These are phyloP conservation scores for Fusarium verticillioides DNA, from an alignment of 2,329 filamentous ascomycete species.

Conservation along the genomic window DNA sequence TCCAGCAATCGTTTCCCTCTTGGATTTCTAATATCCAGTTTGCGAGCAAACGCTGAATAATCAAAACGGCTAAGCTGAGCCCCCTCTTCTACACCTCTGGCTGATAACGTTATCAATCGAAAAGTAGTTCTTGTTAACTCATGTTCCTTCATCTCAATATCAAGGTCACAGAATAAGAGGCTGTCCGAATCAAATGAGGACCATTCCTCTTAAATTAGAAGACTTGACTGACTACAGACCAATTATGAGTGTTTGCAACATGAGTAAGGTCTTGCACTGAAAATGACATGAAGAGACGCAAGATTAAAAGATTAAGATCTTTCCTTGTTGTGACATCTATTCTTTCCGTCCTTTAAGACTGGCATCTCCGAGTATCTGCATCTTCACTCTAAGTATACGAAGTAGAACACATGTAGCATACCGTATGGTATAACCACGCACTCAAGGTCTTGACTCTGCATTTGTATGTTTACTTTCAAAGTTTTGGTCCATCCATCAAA, in stretches of 20 bases:
- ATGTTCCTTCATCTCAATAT: neutral
- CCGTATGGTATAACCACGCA: neutral
- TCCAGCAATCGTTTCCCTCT: neutral
- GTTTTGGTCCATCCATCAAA: neutral
- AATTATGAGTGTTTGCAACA: no score
- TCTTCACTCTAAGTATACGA: neutral
- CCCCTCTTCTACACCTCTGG: neutral
- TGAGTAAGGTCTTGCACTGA: no score
- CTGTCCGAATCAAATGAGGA: neutral
- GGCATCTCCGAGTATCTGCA: neutral
- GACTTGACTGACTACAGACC: neutral
- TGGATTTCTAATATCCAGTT: neutral
- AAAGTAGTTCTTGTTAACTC: neutral
- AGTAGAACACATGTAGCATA: neutral
- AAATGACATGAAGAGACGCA: no score
- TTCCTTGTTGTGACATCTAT: neutral
- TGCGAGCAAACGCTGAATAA: slow-evolving; percentile 22
- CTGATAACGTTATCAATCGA: slow-evolving; percentile 10
- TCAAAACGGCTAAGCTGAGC: neutral
- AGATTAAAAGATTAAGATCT: no score
- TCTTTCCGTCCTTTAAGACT: neutral
- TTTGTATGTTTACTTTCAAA: neutral
- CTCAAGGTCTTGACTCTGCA: neutral
- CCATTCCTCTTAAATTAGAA: neutral
- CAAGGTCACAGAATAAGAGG: neutral